These are phyloP conservation scores for Penicillium cataractarum DNA, from an alignment of 495 filamentous ascomycete genomes.

Conservation along the genomic window DNA sequence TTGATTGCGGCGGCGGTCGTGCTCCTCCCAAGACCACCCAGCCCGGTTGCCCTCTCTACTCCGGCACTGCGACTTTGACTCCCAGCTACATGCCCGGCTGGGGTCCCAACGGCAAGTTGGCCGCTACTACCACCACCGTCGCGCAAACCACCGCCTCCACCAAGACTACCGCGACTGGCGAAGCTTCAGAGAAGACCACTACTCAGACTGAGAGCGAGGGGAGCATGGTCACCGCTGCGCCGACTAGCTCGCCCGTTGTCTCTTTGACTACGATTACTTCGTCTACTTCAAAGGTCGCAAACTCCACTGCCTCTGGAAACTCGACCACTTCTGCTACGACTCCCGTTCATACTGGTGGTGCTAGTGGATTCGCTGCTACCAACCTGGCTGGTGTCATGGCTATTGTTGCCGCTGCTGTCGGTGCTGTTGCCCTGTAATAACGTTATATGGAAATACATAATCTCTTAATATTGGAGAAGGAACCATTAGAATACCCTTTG, in stretches of 20 bases:
- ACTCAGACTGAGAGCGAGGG: background rate
- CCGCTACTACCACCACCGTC: conserved; percentile 22
- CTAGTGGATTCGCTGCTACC: conserved; percentile 6
- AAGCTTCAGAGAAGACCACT: conserved; percentile 3
- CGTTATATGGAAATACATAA: background rate
- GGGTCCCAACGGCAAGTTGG: conserved; percentile 31
- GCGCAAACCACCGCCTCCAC: conserved; percentile 17
- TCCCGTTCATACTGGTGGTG: conserved; percentile 16
- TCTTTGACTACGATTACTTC: conserved; percentile 24
- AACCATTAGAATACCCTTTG: too few relatives aligned
- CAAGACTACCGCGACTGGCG: background rate
- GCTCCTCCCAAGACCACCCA: conserved; percentile 63
- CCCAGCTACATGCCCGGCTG: conserved; percentile 52
- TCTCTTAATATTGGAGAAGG: background rate
- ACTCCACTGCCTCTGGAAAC: background rate
- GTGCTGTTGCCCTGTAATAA: conserved; percentile 23
- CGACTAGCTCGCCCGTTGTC: conserved; percentile 18
- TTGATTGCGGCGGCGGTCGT: conserved; percentile 67
- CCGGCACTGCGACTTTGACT: conserved; percentile 57
- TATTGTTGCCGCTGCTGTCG: conserved; percentile 38
- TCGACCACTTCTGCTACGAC: conserved; percentile 18
- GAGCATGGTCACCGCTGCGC: conserved; percentile 24
- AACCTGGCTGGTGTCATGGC: conserved; percentile 24
- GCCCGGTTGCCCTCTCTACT: conserved; percentile 61
- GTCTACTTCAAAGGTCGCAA: conserved; percentile 6